Base-by-base conservation (phyloP, 2,329 filamentous ascomycete genomes). In the Lasiodiplodia gonubiensis region DNA sequence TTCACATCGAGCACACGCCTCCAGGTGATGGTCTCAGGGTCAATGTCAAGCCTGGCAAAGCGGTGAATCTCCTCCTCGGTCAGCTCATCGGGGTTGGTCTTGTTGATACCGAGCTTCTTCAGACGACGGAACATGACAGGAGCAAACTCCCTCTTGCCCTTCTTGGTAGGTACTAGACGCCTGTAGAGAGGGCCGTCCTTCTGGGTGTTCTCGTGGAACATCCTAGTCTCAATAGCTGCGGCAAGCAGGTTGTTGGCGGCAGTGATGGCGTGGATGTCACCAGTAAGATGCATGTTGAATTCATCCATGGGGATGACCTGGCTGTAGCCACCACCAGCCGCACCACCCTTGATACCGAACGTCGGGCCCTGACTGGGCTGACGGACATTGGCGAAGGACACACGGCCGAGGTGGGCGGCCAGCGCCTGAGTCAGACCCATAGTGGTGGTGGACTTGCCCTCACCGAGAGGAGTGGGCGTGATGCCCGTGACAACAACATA, bases 241-340 rank as follows among this genome's bases (percentile, higher is more conserved):
- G 95, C 94, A 52, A 99, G 87, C 68, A 99, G 85, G 81, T 99
- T 99, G 86, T 98, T 99, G 46, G 95, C 95, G 33, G 94, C 94
- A 64, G 93, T 93, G 75, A 99, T 95, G 71, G 95, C 95, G 79
- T 99, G 95, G 67, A 99, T 98, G 78, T 99, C 95, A 74, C 95
- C 95, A 66, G 95, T 99, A 75, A 99, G 83, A 80, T 99, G 95
- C 76, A 99, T 84, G 82, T 99, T 99, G 85, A 99, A 99, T 80
- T 99, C 95, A 74, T 99, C 95, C 95, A 99, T 99, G 68, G 95
- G 95, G 74, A 99, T 98, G 76, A 99, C 95, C 80, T 99, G 95
- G 79, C 93, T 97, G 87, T 98, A 99, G 48, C 95, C 95, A 79
- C 95, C 95, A 75, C 95, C 95, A 67, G 95, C 95, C 68, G 95